These are phyloP conservation scores for Cordyceps sp. DNA, from an alignment of 2,329 filamentous ascomycete genomes.

Conservation along the genomic window DNA sequence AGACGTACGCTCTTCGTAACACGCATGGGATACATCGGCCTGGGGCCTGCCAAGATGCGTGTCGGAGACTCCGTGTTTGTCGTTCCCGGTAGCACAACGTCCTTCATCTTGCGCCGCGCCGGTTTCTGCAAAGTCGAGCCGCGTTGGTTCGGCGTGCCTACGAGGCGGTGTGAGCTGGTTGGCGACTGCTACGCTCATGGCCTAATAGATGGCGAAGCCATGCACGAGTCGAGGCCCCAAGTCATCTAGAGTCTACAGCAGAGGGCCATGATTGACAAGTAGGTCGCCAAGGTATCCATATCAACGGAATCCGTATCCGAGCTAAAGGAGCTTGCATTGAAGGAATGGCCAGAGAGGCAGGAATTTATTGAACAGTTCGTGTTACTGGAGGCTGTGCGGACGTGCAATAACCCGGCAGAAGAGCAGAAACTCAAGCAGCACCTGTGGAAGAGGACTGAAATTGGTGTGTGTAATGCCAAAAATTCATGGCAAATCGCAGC, in stretches of 20 bases:
- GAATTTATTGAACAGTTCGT: too few species aligned
- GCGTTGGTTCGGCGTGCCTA: too few species aligned
- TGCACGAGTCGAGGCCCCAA: neutral
- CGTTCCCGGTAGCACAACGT: neutral
- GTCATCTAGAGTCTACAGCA: neutral
- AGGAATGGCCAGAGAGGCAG: too few species aligned
- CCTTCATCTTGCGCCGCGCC: neutral
- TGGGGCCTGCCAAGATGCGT: neutral
- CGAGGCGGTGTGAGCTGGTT: neutral
- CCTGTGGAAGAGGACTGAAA: too few species aligned
- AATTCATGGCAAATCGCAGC: too few species aligned
- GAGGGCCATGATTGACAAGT: neutral
- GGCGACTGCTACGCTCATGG: neutral
- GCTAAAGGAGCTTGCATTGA: too few species aligned
- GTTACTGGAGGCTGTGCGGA: too few species aligned
- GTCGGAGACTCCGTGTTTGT: neutral
- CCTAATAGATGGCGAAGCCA: neutral
- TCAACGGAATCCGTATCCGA: neutral
- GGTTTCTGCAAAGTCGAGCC: too few species aligned
- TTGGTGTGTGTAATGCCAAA: too few species aligned
- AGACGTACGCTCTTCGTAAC: neutral
- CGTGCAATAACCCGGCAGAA: too few species aligned
- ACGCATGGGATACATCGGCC: neutral
- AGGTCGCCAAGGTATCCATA: neutral
- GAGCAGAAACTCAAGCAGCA: too few species aligned